A percentile compares a stretch with the other conserved stretches of the same genome.
These are phyloP conservation scores for Stephania cephalantha DNA, from an alignment of 164 flowering plant genomes.

Conservation along the genomic window DNA sequence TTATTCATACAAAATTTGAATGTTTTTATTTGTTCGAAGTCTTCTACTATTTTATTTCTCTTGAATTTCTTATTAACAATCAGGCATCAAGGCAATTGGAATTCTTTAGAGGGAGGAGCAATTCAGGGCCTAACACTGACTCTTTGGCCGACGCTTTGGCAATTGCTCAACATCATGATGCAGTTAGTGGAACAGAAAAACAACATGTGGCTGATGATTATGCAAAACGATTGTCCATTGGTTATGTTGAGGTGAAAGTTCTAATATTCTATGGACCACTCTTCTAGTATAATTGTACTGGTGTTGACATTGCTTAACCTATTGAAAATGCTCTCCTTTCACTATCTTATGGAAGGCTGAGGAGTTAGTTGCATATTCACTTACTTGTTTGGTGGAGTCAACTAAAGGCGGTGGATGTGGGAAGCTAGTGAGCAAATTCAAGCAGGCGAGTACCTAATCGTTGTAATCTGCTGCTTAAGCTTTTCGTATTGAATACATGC, in stretches of 20 bases:
- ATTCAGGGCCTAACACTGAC: conserved; percentile 59
- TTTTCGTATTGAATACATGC: not conserved
- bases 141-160: conserved; percentile 87
- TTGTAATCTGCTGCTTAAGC: not conserved
- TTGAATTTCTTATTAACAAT: conserved; percentile 2
- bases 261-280: not conserved
- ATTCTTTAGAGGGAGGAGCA: conserved; percentile 56
- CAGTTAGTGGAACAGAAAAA: conserved; percentile 84
- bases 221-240: conserved; percentile 74
- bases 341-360: conserved; percentile 48
- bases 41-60: not conserved
- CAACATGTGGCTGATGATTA: conserved; percentile 98
- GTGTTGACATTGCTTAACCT: not conserved
- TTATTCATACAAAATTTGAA: not conserved
- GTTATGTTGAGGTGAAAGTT: conserved; percentile 58
- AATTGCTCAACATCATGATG: conserved; percentile 98
- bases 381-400: conserved; percentile 46
- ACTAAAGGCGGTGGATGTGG: conserved; percentile 24
- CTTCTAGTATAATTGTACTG: not conserved
- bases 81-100: conserved; percentile 98
- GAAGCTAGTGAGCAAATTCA: conserved; percentile 39
- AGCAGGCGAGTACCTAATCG: conserved; percentile 46
- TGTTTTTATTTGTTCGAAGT: not conserved
- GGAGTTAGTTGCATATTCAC: conserved; percentile 57
- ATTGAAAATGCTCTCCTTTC: not conserved